Base-by-base conservation (phyloP, 306 rosid species). In the Lagenaria siceraria region DNA sequence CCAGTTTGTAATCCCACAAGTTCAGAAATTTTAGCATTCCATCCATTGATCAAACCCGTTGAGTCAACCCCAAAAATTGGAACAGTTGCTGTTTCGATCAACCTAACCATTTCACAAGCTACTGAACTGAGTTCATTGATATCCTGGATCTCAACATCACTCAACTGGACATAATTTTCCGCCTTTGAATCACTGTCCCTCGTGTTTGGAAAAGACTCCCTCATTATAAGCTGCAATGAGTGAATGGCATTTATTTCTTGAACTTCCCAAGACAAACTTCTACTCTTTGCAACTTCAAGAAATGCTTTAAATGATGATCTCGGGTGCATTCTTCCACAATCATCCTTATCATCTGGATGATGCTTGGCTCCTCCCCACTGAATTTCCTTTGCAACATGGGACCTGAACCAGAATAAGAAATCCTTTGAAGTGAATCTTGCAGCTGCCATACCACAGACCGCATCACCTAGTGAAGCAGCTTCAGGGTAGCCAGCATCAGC, bases 341-440 rank as follows among this genome's bases (percentile, higher is more conserved):
- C 91, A 77, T 93, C 97, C 81, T 86, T 87, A 68, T 87, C 90
- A 80, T 81, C 75, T n/a, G 93, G 88, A 70, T 91, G 92, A 70
- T 93, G 91, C 84, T 91, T 93, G 49, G 98, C 93, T 81, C 93
- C 97, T 72, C 96, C 96, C 98, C 97, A 91, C 63, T 85, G 85
- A 42, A 88, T 61, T 85, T 91, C 97, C 83, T 87, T 84, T 27
- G 96, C 93, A 24, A 82, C 80, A 78, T 87, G 93, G 74, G 96
- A 89, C 78, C 97, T 81, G 78, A 89, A 93, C 98, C 98, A 93
- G 83, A 93, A 93, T 85, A 93, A 76, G 85, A 88, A 88, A 88
- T 93, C 89, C 17, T 83, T 87, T 7, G 85, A 71, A 60, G 73
- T 81, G 79, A 91, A 86, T 81, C 84, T n/a, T 31, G 97, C 97